Evolutionary conservation across 2,329 filamentous ascomycete species (phyloP), one percentile per base, ranked within the genome.

Genomic region (Xylariaceae sp.): DNA sequence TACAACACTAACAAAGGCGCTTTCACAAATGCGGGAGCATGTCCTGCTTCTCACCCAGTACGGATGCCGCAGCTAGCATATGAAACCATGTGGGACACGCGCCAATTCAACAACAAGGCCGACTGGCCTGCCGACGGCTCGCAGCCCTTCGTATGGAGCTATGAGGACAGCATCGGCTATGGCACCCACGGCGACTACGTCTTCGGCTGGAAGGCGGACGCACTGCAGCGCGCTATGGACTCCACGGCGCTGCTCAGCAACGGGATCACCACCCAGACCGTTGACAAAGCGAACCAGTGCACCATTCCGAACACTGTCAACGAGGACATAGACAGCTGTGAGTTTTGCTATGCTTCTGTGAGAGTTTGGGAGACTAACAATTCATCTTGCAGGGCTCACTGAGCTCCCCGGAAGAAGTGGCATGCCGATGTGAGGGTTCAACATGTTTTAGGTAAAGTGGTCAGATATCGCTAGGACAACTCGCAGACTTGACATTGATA

Each of bases 281-380:
- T 58, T 19, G 41, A 55, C 11, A 39, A 33, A 14, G 48, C 45
- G 9, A 56, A 54, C 27, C 46, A 53, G 39, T 62, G 59, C 41
- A 52, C 49, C 5, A 57, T 62, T 3, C 49, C 53, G 31, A 62
- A 58, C 49, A 62, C 56, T 2, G 59, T 62, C 7, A 52, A 57
- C 15, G 59, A 62, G 51, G 48, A 52, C 60, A 60, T 60, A 19
- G 62, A 66, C 49, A 59, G 60, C 39, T 66, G 63, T 66, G 52
- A 66, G 63, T 62, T 38, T 43, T 46, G 35, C 39, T 12, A 50
- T 48, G 19, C 22, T 17, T 42, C 44, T 45, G 33, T 48, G 47
- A 15, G 36, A 44, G 44, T n/a, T 30, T 47, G 42, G 32, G 44
- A n/a, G 35, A 53, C 51, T 53, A 50, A 53, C 39, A 38, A 27